Base-by-base conservation (phyloP, 805 yeast genomes). In the Ogataea wickerhamii region DNA sequence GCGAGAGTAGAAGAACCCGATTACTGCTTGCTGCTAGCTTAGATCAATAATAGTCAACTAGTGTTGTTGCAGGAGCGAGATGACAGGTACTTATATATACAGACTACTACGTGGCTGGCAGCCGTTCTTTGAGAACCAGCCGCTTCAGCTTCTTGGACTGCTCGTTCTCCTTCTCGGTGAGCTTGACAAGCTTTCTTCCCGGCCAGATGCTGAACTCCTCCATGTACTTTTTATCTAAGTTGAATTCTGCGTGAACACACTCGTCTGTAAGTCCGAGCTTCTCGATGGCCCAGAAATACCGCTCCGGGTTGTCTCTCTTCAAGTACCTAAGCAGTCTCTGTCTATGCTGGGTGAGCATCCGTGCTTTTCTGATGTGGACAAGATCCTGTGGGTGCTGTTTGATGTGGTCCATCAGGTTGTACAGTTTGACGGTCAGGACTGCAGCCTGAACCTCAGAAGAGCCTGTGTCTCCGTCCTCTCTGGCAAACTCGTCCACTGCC, bases 391-490 rank as follows among this genome's bases (percentile, higher is more conserved):
- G 81, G 56, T 80, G 70, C 35, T 75, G 70, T 50, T 74, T 71
- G 39, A 84, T 73, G 56, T 89, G 96, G 30, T 76, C 73, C 67
- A 86, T 86, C 45, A 86, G 68, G 47, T 76, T 80, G 49, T 82
- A 85, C 50, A 93, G 87, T 53, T 77, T 76, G 34, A 87, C 81
- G 0, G 98, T 87, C 66, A 82, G 66, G 19, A 86, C 74, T 2
- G 97, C 98, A 2, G 98, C 96, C 63, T 89, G 97, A 18, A 89
- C 96, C 64, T 91, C 98, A 37, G 95, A 79, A 2, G 96, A 86
- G 3, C 95, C 97, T 1, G 96, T 86, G 60, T 93, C 98, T 37
- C 95, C 96, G 32, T 80, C 87, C 47, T 74, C 71, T 53, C 95
- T 73, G 51, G 78, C 80, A 61, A 91, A 89, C 64, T 91, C 97